A percentile compares a stretch with the other conserved stretches of the same genome.
Evolutionary conservation across 257 asterid genomes (phyloP).

Genomic region (Nemophila menziesii): DNA sequence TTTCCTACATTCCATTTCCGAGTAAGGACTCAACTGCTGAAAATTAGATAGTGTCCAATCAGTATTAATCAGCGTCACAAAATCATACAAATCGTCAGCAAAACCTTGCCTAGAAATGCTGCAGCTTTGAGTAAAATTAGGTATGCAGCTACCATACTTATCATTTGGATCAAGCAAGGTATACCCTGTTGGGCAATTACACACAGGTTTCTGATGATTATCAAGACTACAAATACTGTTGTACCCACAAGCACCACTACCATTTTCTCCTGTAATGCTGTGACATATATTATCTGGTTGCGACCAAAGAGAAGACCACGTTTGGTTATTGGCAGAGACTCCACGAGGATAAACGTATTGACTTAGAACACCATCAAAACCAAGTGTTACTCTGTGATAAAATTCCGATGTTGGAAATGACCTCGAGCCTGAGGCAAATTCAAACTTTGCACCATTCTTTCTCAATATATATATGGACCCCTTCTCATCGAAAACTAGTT

Average conservation of each 20-base stretch:
- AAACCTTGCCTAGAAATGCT: slow-evolving; percentile 3
- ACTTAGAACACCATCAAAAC: slow-evolving; percentile 33
- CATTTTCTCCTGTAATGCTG: not conserved
- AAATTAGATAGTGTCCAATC: slow-evolving; percentile 17
- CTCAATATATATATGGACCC: slow-evolving; percentile 20
- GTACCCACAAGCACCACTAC: slow-evolving; percentile 28
- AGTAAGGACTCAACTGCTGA: not conserved
- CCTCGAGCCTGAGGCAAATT: not conserved
- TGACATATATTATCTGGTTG: not conserved
- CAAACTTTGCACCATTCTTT: slow-evolving; percentile 10
- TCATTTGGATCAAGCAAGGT: slow-evolving; percentile 15
- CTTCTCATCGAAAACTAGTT: slow-evolving; percentile 16
- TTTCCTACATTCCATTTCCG: slow-evolving; percentile 18
- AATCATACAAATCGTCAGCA: slow-evolving; percentile 7
- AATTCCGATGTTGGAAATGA: not conserved
- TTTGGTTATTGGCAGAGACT: slow-evolving; percentile 7
- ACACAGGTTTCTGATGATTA: slow-evolving; percentile 14
- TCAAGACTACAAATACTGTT: slow-evolving; percentile 24
- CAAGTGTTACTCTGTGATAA: slow-evolving; percentile 34
- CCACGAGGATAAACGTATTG: slow-evolving; percentile 33
- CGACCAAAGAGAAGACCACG: not conserved
- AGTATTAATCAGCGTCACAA: slow-evolving; percentile 1
- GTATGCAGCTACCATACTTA: slow-evolving; percentile 21
- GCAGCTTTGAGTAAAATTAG: slow-evolving; percentile 15
- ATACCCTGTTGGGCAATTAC: slow-evolving; percentile 26